These are phyloP conservation scores for Ganoderma sinense DNA, from an alignment of 1,284 basidiomycete genomes.

Conservation along the genomic window DNA sequence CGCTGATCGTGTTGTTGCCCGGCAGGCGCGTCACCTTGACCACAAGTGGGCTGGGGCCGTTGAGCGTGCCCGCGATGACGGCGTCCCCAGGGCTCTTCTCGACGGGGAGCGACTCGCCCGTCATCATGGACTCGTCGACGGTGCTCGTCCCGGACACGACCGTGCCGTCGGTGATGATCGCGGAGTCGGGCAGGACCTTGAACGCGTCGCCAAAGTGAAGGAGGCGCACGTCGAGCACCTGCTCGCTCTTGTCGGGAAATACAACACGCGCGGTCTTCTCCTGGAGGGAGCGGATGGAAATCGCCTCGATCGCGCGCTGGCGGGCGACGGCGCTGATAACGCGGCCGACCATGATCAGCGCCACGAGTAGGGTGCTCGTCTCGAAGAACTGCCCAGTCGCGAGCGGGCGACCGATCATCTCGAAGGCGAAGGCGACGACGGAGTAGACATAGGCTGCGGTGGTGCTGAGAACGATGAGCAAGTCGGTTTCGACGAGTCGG, in stretches of 20 bases:
- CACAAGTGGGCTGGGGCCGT: conserved; percentile 45
- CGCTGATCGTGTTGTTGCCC: conserved; percentile 52
- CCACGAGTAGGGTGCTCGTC: conserved; percentile 52
- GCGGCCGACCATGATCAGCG: conserved; percentile 52
- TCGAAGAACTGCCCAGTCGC: conserved; percentile 52
- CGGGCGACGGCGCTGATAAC: conserved; percentile 50
- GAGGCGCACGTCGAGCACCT: conserved; percentile 44
- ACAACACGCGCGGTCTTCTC: conserved; percentile 43
- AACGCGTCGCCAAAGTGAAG: conserved; percentile 49
- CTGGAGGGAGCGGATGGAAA: conserved; percentile 46
- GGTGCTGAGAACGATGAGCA: conserved; percentile 51
- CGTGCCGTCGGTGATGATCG: conserved; percentile 52
- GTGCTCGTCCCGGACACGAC: conserved; percentile 46
- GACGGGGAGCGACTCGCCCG: conserved; percentile 52
- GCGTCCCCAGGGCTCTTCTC: conserved; percentile 43
- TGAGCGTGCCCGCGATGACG: conserved; percentile 51
- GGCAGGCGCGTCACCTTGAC: conserved; percentile 47
- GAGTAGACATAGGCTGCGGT: conserved; percentile 53
- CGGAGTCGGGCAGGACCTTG: conserved; percentile 44
- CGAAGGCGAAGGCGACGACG: conserved; percentile 48
- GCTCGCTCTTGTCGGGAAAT: conserved; percentile 32
- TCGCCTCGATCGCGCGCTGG: conserved; percentile 45
- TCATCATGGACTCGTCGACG: conserved; percentile 55
- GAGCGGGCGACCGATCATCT: conserved; percentile 43
- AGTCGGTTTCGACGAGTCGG: conserved; percentile 50